A percentile compares a stretch with the other conserved stretches of the same genome.
These are phyloP conservation scores for Fusarium incarnatum DNA, from an alignment of 2,329 filamentous ascomycete species.

Conservation along the genomic window DNA sequence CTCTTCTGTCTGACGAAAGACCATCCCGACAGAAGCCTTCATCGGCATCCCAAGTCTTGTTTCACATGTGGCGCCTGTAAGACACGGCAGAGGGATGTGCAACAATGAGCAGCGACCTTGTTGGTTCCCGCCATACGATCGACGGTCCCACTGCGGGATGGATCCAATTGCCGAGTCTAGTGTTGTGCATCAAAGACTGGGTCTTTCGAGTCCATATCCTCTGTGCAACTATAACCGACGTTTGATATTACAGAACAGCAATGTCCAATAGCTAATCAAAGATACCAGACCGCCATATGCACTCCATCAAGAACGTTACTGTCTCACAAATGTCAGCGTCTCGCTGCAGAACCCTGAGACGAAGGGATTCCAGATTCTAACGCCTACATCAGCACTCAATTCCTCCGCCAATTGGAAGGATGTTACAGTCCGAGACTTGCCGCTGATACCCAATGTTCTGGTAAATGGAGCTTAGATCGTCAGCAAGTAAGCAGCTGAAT, in stretches of 20 bases:
- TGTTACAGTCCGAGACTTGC: background rate
- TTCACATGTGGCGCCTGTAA: background rate
- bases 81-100: background rate
- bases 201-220: background rate
- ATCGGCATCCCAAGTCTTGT: background rate
- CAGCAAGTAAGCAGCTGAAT: background rate
- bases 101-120: background rate
- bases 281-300: background rate
- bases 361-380: background rate
- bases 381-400: background rate
- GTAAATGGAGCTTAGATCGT: background rate
- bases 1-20: background rate
- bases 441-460: too few species aligned
- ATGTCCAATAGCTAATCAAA: background rate
- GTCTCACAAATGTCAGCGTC: background rate
- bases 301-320: background rate
- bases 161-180: background rate
- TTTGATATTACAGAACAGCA: rapidly evolving
- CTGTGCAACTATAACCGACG: background rate
- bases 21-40: background rate
- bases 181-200: background rate
- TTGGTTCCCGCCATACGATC: background rate
- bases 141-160: background rate
- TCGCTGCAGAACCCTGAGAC: background rate
- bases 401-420: background rate